Base-by-base conservation (phyloP, 2,329 filamentous ascomycete genomes). In the Monosporascus sp. region DNA sequence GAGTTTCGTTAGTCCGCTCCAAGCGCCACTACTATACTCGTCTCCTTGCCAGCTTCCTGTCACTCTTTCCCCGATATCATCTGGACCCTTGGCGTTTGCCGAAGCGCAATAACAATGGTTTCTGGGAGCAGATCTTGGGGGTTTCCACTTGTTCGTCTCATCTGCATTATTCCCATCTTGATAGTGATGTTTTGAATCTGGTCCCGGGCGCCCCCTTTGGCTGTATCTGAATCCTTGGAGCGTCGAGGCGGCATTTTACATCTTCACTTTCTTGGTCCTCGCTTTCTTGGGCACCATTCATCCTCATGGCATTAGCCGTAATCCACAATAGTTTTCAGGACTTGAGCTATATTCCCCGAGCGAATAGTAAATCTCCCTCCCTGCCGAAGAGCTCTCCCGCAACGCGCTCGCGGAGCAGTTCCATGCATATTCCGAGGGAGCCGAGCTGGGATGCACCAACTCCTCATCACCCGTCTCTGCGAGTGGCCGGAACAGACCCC, bases 211-310 rank as follows among this genome's bases (percentile, higher is more conserved):
- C 55, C 54, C 55, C 54, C 67, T 66, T 63, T 67, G 63, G 61
- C 60, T 69, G 63, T 71, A 57, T 62, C 56, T 54, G 55, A 59
- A 54, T 61, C 60, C 71, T 74, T 70, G 70, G 68, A 69, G 68
- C 72, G 72, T 77, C 76, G 74, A 72, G 70, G 68, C 68, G 65
- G 55, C 64, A 70, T 68, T 64, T 70, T 69, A 62, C 58, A 63
- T 68, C 56, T 61, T 63, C 60, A 60, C 53, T 63, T 66, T 67
- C 63, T 69, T 68, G 66, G 62, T 54, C 57, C 58, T 63, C 58
- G 55, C 64, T 62, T 63, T 35, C 61, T 66, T 60, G 58, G 58
- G 52, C 59, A 47, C 35, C 51, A 54, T 49, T 55, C 55, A 55
- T 50, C 26, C 37, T 51, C 60, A 68, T 67, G 65, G 58, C 64